Evolutionary conservation across 2,329 filamentous ascomycete genomes (phyloP).

Genomic region (Laburnicola sp.): DNA sequence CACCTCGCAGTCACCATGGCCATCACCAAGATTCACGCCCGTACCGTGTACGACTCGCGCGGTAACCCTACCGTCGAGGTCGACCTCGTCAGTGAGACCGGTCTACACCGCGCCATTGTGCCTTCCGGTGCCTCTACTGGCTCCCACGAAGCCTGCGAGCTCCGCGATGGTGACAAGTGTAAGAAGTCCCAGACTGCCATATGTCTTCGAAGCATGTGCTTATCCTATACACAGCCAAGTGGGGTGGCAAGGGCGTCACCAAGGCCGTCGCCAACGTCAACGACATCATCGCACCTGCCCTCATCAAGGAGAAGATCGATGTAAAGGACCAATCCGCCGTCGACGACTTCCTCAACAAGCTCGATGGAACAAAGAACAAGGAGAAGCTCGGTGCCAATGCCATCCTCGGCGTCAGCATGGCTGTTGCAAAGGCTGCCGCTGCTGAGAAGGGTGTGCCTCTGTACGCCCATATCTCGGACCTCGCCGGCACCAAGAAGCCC

Average conservation of each 20-base stretch:
- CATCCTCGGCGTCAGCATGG: slow-evolving; percentile 64
- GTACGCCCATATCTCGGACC: slow-evolving; percentile 61
- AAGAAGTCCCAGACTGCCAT: neutral
- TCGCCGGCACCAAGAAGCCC: slow-evolving; percentile 56
- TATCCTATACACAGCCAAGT: slow-evolving; percentile 41
- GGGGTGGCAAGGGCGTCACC: slow-evolving; percentile 59
- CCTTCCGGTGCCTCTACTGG: slow-evolving; percentile 91
- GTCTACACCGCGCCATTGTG: slow-evolving; percentile 95
- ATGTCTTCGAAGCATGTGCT: neutral
- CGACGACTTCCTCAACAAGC: slow-evolving; percentile 56
- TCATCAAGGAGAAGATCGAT: slow-evolving; percentile 58
- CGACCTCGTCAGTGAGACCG: slow-evolving; percentile 93
- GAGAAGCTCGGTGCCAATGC: slow-evolving; percentile 62
- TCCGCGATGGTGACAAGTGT: slow-evolving; percentile 57
- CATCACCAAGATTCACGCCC: slow-evolving; percentile 59
- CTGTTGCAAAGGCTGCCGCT: slow-evolving; percentile 60
- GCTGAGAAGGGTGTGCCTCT: slow-evolving; percentile 60
- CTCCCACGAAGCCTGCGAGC: slow-evolving; percentile 58
- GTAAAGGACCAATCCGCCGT: slow-evolving; percentile 59
- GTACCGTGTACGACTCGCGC: slow-evolving; percentile 96
- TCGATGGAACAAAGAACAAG: slow-evolving; percentile 63
- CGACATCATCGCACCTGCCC: slow-evolving; percentile 57
- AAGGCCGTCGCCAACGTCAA: slow-evolving; percentile 61
- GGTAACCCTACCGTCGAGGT: slow-evolving; percentile 98
- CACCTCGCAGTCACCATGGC: slow-evolving; percentile 67